Conservation (phyloP, 352 stramenopile genomes). For the Saprolegnia parasitica region DNA sequence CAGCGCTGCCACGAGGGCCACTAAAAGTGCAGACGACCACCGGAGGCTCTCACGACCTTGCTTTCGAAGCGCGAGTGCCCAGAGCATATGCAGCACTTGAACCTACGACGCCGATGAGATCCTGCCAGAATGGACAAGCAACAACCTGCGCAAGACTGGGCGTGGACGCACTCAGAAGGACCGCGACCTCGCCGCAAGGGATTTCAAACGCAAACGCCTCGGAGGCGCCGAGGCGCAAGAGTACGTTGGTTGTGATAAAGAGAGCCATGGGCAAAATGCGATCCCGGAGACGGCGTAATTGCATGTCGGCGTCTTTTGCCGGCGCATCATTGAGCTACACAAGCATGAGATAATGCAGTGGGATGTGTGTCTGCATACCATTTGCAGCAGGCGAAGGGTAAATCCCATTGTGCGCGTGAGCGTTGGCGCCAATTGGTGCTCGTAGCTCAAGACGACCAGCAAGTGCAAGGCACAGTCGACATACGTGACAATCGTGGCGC, state of each 20-base stretch:
- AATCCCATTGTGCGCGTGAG: conserved; percentile 8
- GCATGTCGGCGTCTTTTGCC: neutral
- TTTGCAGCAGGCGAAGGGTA: conserved; percentile 7
- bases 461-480: neutral
- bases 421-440: neutral
- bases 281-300: neutral
- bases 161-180: neutral
- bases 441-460: neutral
- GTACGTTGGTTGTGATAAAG: conserved; percentile 8
- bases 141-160: neutral
- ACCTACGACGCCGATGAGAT: too few relatives aligned
- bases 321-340: neutral
- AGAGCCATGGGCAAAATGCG: neutral
- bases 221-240: neutral
- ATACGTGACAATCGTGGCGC: neutral
- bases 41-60: too few relatives aligned
- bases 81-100: too few relatives aligned
- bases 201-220: conserved; percentile 16
- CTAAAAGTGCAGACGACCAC: too few relatives aligned
- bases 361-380: neutral
- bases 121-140: too few relatives aligned
- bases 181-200: neutral
- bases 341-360: neutral
- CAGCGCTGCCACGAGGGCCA: too few relatives aligned
- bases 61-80: too few relatives aligned